These are phyloP conservation scores for Gloeostereum incarnatum DNA, from an alignment of 768 basidiomycete genomes.

Conservation along the genomic window DNA sequence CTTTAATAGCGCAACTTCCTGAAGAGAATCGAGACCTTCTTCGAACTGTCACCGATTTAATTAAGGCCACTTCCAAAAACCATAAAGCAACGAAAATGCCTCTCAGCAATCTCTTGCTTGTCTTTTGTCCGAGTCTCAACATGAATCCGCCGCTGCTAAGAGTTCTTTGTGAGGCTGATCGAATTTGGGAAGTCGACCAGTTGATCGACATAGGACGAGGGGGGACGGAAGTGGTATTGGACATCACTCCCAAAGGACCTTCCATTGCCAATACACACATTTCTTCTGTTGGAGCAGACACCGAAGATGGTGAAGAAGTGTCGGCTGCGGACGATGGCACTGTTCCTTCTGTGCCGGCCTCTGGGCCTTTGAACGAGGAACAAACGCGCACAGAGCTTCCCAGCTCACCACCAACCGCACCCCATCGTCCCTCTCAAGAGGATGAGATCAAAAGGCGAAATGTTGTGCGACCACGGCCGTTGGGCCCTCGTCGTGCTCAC, in stretches of 20 bases:
- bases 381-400: no score
- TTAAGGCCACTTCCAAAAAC: constrained; percentile 62
- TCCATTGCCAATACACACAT: no score
- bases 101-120: constrained; percentile 76
- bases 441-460: no score
- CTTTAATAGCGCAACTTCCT: constrained; percentile 63
- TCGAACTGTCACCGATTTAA: constrained; percentile 71
- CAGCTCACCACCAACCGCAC: no score
- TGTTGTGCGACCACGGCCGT: no score
- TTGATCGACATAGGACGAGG: constrained; percentile 22
- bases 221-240: constrained; percentile 13
- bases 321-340: no score
- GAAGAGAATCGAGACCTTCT: constrained; percentile 79
- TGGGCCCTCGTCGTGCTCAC: no score
- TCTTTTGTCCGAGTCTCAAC: constrained; percentile 81
- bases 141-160: constrained; percentile 70
- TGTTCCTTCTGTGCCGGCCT: no score
- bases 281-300: no score
- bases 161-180: constrained; percentile 61
- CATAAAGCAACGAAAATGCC: constrained; percentile 86
- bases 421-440: no score
- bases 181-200: constrained; percentile 49
- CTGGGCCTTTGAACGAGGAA: no score
- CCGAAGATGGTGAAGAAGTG: no score
- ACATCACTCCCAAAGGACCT: constrained; percentile 19